phyloP scores from a whole-genome alignment of 2,329 filamentous ascomycete genomes.

The Raffaelea arxii region DNA sequence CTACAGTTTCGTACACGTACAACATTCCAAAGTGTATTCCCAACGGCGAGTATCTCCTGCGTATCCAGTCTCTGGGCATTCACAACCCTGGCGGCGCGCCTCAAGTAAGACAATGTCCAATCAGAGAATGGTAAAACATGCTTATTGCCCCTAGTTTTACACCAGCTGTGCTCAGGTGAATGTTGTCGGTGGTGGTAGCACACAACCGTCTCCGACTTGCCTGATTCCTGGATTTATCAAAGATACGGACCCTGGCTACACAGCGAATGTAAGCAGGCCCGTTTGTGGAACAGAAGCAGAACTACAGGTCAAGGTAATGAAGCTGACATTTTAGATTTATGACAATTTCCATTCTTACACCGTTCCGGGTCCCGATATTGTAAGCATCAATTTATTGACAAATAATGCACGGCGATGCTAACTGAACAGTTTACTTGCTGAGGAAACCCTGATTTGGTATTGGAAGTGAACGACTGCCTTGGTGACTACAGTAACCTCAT shows the following conservation, averaged over 20 bases:
- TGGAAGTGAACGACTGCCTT: too few species aligned
- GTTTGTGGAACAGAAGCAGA: background rate
- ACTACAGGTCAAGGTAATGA: background rate
- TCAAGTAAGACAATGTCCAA: constrained; percentile 16
- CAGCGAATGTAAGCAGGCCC: constrained; percentile 32
- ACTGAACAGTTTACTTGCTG: too few species aligned
- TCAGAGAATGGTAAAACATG: background rate
- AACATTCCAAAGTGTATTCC: constrained; percentile 42
- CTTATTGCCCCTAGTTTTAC: constrained; percentile 28
- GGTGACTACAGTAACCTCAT: too few species aligned
- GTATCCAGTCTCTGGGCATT: constrained; percentile 51
- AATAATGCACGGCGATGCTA: too few species aligned
- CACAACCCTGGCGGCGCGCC: constrained; percentile 40
- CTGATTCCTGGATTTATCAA: constrained; percentile 26
- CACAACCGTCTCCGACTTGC: constrained; percentile 20
- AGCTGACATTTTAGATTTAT: constrained; percentile 8
- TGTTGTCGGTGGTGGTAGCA: constrained; percentile 29
- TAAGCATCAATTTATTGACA: too few species aligned
- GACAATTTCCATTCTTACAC: constrained; percentile 13
- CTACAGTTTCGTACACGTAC: constrained; percentile 22
- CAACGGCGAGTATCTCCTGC: constrained; percentile 49
- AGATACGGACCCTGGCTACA: constrained; percentile 30
- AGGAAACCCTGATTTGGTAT: too few species aligned
- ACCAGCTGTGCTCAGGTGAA: constrained; percentile 36
- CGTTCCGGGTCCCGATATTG: constrained; percentile 10